Percentiles rank a stretch among this genome's conserved stretches.
Evolutionary conservation across 2,329 filamentous ascomycete species (phyloP).

Genomic region (Penicillium sclerotigenum): DNA sequence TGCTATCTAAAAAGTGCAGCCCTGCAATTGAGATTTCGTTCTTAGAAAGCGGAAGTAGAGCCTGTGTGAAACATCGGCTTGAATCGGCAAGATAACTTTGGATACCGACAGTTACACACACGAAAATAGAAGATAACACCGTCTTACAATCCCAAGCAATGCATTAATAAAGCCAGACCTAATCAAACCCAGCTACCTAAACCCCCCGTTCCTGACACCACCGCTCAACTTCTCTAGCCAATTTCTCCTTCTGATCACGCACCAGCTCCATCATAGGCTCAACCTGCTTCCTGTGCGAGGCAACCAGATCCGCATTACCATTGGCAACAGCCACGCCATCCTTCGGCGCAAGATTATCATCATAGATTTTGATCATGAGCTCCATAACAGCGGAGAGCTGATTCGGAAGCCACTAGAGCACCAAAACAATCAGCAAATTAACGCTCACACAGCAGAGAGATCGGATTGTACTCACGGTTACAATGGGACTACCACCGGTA

Average conservation of each 20-base stretch:
- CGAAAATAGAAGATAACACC: neutral
- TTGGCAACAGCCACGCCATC: slow-evolving; percentile 20
- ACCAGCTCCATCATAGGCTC: slow-evolving; percentile 40
- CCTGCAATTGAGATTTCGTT: neutral
- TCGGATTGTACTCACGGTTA: slow-evolving; percentile 38
- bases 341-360: slow-evolving; percentile 36
- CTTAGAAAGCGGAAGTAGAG: neutral
- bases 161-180: neutral
- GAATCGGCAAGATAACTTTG: neutral
- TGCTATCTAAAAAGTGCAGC: neutral
- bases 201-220: slow-evolving; percentile 48
- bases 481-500: slow-evolving; percentile 49
- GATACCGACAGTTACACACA: neutral
- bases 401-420: slow-evolving; percentile 45
- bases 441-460: neutral
- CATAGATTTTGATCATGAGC: slow-evolving; percentile 46
- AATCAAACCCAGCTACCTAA: slow-evolving; percentile 9
- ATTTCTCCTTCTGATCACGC: slow-evolving; percentile 33
- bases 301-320: slow-evolving; percentile 20
- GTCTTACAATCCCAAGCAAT: neutral
- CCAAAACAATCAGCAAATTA: neutral
- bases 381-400: slow-evolving; percentile 50
- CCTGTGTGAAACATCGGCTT: neutral
- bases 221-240: slow-evolving; percentile 42
- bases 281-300: slow-evolving; percentile 35